A percentile compares a stretch with the other conserved stretches of the same genome.
Evolutionary conservation across 108 stramenopile genomes (phyloP).

Genomic region (Fragilaria radians): DNA sequence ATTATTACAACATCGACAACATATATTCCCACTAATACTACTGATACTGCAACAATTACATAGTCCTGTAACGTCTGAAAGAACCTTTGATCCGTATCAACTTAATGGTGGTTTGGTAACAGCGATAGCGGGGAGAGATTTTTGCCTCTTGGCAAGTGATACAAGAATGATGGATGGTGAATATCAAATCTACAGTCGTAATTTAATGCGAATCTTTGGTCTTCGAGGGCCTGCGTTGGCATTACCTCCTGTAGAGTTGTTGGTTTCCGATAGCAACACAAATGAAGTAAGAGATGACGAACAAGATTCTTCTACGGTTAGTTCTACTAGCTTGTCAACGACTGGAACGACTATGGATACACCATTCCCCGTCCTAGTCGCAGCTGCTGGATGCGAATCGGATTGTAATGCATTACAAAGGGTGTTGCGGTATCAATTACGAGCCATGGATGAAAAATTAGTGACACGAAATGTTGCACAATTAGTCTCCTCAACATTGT

Average conservation of each 20-base stretch:
- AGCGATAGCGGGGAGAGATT: conserved; percentile 71
- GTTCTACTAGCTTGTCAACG: not conserved
- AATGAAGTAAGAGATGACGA: not conserved
- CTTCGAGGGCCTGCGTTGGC: conserved; percentile 12
- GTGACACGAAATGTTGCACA: conserved; percentile 46
- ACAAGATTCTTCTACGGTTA: not conserved
- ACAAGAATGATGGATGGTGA: conserved; percentile 64
- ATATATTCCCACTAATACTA: no score
- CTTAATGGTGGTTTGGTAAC: conserved; percentile 75
- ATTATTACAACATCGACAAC: no score
- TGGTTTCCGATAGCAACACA: not conserved
- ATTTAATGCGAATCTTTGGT: conserved; percentile 62
- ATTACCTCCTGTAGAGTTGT: not conserved
- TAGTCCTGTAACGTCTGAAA: no score
- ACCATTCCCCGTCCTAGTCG: conserved; percentile 44
- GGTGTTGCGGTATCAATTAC: conserved; percentile 45
- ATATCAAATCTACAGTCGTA: conserved; percentile 56
- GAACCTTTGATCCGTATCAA: conserved; percentile 79
- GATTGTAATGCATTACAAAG: conserved; percentile 73
- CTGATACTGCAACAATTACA: no score
- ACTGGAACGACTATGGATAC: conserved; percentile 1
- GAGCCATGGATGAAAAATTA: conserved; percentile 20
- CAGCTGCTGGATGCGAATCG: conserved; percentile 64
- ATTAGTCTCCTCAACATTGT: conserved; percentile 58
- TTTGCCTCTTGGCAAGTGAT: conserved; percentile 59